Percentiles rank a stretch among this genome's conserved stretches.
phyloP scores from a whole-genome alignment of 2,329 filamentous ascomycete species.

The Eutypa lata region DNA sequence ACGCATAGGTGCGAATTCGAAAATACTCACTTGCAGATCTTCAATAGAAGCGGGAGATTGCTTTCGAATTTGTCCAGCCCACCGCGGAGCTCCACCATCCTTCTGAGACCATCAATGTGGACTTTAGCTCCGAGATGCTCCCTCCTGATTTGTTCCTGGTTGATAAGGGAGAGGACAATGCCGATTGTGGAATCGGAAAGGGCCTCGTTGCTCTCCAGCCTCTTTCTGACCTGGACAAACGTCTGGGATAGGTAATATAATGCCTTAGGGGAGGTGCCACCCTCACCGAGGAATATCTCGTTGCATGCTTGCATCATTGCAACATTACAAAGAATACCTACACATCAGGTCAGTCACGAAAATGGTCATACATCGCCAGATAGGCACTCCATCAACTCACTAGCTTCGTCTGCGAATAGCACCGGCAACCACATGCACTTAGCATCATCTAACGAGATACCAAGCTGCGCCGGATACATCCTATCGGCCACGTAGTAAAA shows the following conservation, averaged over 20 bases:
- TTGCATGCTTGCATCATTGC: background rate
- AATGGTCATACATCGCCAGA: background rate
- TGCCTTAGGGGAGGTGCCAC: background rate
- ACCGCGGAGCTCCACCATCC: constrained; percentile 34
- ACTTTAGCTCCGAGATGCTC: background rate
- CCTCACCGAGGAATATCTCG: background rate
- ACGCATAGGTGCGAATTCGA: background rate
- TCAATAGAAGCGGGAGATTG: constrained; percentile 14
- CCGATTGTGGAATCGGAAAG: background rate
- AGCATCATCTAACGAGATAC: background rate
- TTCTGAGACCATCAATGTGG: constrained; percentile 33
- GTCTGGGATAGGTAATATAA: background rate
- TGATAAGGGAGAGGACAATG: background rate
- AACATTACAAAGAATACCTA: background rate
- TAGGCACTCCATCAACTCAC: background rate
- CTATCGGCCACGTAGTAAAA: background rate
- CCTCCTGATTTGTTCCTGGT: background rate
- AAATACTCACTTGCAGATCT: constrained; percentile 22
- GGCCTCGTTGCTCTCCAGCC: background rate
- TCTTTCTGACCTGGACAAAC: background rate
- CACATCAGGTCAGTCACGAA: background rate
- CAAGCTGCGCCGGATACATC: background rate
- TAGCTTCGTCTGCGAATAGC: background rate
- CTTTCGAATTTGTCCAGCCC: constrained; percentile 10
- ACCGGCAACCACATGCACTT: background rate